A percentile compares a stretch with the other conserved stretches of the same genome.
Conservation (phyloP, 768 basidiomycete genomes). For the Daedaleopsis sinensis region DNA sequence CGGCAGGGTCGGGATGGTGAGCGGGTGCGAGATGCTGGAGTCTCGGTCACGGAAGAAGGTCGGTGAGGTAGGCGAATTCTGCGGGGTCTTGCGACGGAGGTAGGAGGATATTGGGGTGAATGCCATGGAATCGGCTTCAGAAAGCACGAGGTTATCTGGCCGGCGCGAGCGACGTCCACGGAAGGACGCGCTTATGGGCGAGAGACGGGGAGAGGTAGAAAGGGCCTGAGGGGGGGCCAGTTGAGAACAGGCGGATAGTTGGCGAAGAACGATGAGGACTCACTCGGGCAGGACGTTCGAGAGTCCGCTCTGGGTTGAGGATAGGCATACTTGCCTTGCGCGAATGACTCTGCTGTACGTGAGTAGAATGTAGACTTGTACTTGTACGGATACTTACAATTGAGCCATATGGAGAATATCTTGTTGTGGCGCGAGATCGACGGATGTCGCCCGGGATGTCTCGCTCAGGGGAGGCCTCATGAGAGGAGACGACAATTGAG, state of each 20-base stretch:
- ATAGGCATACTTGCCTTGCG: constrained; percentile 33
- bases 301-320: constrained; percentile 24
- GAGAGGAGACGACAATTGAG: constrained; percentile 32
- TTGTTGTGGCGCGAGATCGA: constrained; percentile 27
- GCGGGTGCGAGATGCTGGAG: constrained; percentile 44
- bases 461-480: constrained; percentile 20
- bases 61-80: constrained; percentile 69
- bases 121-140: constrained; percentile 31
- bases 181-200: constrained; percentile 23
- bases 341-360: constrained; percentile 29
- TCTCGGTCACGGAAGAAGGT: constrained; percentile 50
- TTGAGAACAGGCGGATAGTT: neutral
- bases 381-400: constrained; percentile 26
- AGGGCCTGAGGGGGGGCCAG: constrained; percentile 23
- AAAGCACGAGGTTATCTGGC: constrained; percentile 29
- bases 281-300: constrained; percentile 31
- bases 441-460: constrained; percentile 24
- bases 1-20: constrained; percentile 69
- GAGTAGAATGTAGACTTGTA: neutral
- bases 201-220: constrained; percentile 33
- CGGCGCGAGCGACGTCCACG: constrained; percentile 23
- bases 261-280: constrained; percentile 1
- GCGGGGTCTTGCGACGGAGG: constrained; percentile 78
- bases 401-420: constrained; percentile 37
- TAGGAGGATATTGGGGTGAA: constrained; percentile 78